Base-by-base conservation (phyloP, 768 basidiomycete species). In the Sistotremastrum niveocremeum region DNA sequence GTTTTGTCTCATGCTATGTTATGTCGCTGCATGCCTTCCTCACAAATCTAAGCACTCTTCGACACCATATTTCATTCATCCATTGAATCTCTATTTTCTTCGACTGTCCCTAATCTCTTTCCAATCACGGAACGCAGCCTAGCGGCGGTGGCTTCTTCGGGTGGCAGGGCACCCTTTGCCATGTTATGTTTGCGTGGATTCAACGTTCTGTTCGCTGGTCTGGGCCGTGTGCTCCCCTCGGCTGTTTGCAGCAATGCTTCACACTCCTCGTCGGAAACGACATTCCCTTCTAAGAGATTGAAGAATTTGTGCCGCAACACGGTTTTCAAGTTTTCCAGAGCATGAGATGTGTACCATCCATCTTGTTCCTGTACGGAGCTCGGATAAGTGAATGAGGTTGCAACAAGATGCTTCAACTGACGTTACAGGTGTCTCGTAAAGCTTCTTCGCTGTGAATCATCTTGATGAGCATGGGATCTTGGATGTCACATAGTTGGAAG, bases 401-500 rank as follows among this genome's bases (percentile, higher is more conserved):
- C 7, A 10, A 20, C 7, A 32, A 32, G 34, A 44, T 35, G 40
- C 29, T 9, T 47, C 31, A 5, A 67, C 84, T 54, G 49, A 93
- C 90, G 56, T 88, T 70, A 59, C 86, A 89, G 8, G 61, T 67
- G 49, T 84, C 81, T 34, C 79, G 74, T 11, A 84, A 64, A 39
- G 77, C 81, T 10, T 76, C 71, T 4, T 76, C 69, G 48, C 83
- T 77, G 49, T 83, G 73, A 44, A 98, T 86, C 75, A 93, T 81
- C 35, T 70, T 69, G 52, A 76, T 76, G 41, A 95, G 62, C 73
- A 91, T 81, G 5, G 81, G 78, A 58, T 99, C 95, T 5, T 70
- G 64, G 52, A 99, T 84, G 60, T 99, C 95, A 60, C 86, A 86
- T 5, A 99, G 69, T 61, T 98, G 95, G 65, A 88, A 99, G 11